These are phyloP conservation scores for Mycena sanguinolenta DNA, from an alignment of 768 basidiomycete species.

Conservation along the genomic window DNA sequence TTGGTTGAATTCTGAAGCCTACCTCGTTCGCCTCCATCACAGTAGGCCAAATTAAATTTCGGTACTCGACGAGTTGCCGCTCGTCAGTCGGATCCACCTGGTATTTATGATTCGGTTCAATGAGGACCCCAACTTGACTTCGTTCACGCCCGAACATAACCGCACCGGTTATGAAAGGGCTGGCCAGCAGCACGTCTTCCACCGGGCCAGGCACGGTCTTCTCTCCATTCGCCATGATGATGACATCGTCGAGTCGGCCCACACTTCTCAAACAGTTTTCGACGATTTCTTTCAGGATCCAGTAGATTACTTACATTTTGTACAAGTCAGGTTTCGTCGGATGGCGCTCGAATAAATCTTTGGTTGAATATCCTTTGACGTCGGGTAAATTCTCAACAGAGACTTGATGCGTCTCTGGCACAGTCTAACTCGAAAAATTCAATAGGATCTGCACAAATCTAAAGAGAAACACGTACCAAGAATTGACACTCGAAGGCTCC, in stretches of 20 bases:
- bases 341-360: conserved; percentile 48
- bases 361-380: conserved; percentile 46
- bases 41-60: conserved; percentile 54
- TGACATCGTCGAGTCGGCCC: conserved; percentile 47
- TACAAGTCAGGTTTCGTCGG: conserved; percentile 47
- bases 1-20: neutral
- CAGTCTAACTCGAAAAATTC: neutral
- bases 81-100: conserved; percentile 24
- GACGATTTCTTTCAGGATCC: neutral
- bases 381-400: conserved; percentile 50
- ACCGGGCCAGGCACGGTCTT: conserved; percentile 47
- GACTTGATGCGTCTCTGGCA: conserved; percentile 45
- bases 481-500: conserved; percentile 55
- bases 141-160: conserved; percentile 34
- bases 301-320: conserved; percentile 42
- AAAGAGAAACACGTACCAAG: conserved; percentile 43
- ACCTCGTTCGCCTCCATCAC: conserved; percentile 59
- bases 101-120: conserved; percentile 36
- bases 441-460: neutral
- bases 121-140: conserved; percentile 39
- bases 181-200: conserved; percentile 38
- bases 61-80: conserved; percentile 38
- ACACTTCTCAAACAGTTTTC: conserved; percentile 35
- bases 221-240: conserved; percentile 45
- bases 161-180: conserved; percentile 34